A percentile compares a stretch with the other conserved stretches of the same genome.
Conservation (phyloP, 371 early-diverging fungal genomes). For the Mortierella sp. region DNA sequence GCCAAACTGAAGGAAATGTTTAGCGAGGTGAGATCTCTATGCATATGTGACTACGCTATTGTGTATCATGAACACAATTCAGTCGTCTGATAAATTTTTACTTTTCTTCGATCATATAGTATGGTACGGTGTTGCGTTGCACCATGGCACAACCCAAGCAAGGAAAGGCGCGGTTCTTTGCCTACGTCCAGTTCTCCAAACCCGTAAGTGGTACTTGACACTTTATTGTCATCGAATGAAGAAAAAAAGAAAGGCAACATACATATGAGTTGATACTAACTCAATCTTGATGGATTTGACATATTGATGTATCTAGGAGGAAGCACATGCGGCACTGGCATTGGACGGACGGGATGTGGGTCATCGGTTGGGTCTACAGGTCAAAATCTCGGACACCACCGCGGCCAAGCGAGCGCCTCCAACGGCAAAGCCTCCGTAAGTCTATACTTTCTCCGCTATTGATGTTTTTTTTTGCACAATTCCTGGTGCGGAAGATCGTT, state of each 20-base stretch:
- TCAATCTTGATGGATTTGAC: too few relatives aligned
- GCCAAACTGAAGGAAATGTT: conserved; percentile 30
- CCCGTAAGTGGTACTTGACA: too few relatives aligned
- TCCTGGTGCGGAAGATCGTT: neutral
- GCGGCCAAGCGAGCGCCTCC: conserved; percentile 16
- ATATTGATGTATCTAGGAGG: conserved; percentile 23
- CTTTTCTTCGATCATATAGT: conserved; percentile 2
- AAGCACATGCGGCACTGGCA: conserved; percentile 45
- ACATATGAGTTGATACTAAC: too few relatives aligned
- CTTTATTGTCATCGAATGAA: neutral
- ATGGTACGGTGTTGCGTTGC: conserved; percentile 35
- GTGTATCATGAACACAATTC: neutral
- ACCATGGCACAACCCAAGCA: conserved; percentile 14
- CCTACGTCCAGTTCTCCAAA: conserved; percentile 32
- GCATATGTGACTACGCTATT: neutral
- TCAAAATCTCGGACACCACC: conserved; percentile 46
- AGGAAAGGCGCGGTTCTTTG: conserved; percentile 20
- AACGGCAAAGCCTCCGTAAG: conserved; percentile 30
- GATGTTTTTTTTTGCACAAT: neutral
- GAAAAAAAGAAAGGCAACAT: too few relatives aligned
- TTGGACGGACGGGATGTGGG: conserved; percentile 48
- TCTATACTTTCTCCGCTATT: neutral
- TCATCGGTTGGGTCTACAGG: conserved; percentile 34
- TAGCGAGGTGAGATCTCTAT: conserved; percentile 18
- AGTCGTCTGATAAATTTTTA: neutral